Conservation (phyloP, 1,284 basidiomycete species). For the Tausonia pullulans region DNA sequence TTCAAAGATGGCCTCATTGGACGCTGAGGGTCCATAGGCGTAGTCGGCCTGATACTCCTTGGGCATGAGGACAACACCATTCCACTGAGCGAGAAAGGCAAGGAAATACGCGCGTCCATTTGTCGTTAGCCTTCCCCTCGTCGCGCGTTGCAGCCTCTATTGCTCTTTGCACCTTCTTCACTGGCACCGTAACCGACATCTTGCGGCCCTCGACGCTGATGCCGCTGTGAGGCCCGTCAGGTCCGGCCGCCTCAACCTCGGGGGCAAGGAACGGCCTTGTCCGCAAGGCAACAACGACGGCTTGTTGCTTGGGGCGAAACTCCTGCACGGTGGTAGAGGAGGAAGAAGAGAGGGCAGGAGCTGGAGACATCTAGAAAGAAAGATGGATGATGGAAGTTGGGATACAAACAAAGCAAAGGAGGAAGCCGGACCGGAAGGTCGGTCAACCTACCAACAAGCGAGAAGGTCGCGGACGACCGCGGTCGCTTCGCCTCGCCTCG, state of each 20-base stretch:
- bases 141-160: neutral
- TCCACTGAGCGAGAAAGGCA: neutral
- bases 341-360: neutral
- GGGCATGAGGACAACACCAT: slow-evolving; percentile 20
- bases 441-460: too few relatives aligned
- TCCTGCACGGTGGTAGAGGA: slow-evolving; percentile 23
- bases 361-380: neutral
- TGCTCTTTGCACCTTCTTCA: slow-evolving; percentile 7
- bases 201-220: neutral
- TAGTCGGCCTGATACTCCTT: slow-evolving; percentile 20
- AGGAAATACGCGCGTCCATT: neutral
- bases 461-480: too few relatives aligned
- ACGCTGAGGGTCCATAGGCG: neutral
- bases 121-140: neutral
- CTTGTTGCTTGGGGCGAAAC: slow-evolving; percentile 16
- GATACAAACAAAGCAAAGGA: neutral
- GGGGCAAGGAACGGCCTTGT: slow-evolving; percentile 1
- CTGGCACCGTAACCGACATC: neutral
- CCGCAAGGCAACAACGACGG: neutral
- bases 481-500: too few relatives aligned
- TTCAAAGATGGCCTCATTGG: neutral
- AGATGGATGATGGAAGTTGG: neutral
- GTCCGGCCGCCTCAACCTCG: neutral
- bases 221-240: neutral
- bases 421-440: neutral